Evolutionary conservation across 768 basidiomycete genomes (phyloP).

Genomic region (Pilatotrama ljubarskyi): DNA sequence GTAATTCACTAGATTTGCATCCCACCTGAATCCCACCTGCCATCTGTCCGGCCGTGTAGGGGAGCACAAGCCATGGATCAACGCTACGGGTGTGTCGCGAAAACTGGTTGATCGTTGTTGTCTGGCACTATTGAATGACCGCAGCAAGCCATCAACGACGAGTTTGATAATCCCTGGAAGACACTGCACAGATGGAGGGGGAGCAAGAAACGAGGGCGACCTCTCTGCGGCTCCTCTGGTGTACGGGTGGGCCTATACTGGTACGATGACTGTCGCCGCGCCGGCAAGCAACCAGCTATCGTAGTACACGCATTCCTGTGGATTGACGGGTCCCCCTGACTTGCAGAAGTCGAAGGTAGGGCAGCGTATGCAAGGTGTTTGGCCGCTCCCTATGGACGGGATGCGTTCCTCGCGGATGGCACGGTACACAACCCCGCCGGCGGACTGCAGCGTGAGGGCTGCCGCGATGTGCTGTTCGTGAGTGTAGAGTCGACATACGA

Average conservation of each 20-base stretch:
- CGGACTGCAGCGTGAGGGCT: slow-evolving; percentile 16
- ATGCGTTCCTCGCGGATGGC: slow-evolving; percentile 68
- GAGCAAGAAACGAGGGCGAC: no score
- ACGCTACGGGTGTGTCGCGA: background rate
- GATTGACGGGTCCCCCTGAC: slow-evolving; percentile 73
- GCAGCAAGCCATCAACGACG: background rate
- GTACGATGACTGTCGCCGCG: slow-evolving; percentile 21
- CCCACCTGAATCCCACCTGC: no score
- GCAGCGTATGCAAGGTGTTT: slow-evolving; percentile 87
- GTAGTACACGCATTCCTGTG: slow-evolving; percentile 75
- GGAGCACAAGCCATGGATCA: background rate
- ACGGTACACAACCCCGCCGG: slow-evolving; percentile 67
- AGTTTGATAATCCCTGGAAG: no score
- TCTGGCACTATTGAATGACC: background rate
- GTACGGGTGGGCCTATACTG: background rate
- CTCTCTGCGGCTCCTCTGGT: no score
- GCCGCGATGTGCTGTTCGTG: no score
- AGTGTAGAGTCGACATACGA: background rate
- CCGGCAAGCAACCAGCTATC: slow-evolving; percentile 66
- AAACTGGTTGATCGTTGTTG: background rate
- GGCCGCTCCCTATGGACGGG: slow-evolving; percentile 26
- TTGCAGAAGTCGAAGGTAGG: slow-evolving; percentile 90
- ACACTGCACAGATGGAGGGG: no score
- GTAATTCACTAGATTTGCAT: no score
- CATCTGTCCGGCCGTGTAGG: no score